Percentiles rank a stretch among this genome's conserved stretches.
Evolutionary conservation across 768 basidiomycete species (phyloP).

Genomic region (Daedaleopsis sinensis): DNA sequence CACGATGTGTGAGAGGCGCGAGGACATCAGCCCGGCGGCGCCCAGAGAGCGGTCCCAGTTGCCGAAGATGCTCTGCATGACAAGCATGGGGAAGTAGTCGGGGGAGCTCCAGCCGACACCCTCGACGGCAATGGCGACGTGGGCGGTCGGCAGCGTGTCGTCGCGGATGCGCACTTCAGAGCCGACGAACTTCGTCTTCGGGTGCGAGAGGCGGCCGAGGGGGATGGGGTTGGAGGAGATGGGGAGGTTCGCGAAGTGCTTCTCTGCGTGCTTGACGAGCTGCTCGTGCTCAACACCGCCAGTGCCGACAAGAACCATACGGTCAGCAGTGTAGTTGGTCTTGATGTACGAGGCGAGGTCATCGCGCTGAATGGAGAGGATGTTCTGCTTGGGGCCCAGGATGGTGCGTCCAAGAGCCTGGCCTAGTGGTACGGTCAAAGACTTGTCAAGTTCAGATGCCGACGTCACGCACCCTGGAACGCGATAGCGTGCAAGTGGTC

Average conservation of each 20-base stretch:
- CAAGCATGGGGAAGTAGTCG: constrained; percentile 99
- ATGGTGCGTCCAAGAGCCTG: constrained; percentile 97
- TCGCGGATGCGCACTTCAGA: constrained; percentile 96
- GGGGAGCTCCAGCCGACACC: constrained; percentile 98
- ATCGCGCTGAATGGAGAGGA: constrained; percentile 90
- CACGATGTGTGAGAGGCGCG: constrained; percentile 88
- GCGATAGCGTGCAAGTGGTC: constrained; percentile 97
- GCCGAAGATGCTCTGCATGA: constrained; percentile 96
- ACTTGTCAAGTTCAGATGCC: constrained; percentile 67
- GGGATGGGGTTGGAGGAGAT: constrained; percentile 86
- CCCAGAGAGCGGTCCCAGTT: constrained; percentile 99
- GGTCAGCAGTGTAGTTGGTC: constrained; percentile 97
- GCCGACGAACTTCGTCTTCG: constrained; percentile 84
- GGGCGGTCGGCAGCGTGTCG: constrained; percentile 85
- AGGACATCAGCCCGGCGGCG: constrained; percentile 85
- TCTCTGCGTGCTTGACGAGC: constrained; percentile 93
- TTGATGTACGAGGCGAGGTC: constrained; percentile 92
- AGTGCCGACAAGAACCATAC: constrained; percentile 97
- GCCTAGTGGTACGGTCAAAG: constrained; percentile 93
- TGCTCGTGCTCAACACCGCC: constrained; percentile 93
- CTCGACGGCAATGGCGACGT: constrained; percentile 96
- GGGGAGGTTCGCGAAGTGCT: constrained; percentile 89
- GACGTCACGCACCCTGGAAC: constrained; percentile 77
- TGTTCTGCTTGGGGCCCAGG: constrained; percentile 95
- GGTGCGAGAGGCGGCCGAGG: constrained; percentile 77